Conservation (phyloP, 805 yeast species). For the Candida ortonii region DNA sequence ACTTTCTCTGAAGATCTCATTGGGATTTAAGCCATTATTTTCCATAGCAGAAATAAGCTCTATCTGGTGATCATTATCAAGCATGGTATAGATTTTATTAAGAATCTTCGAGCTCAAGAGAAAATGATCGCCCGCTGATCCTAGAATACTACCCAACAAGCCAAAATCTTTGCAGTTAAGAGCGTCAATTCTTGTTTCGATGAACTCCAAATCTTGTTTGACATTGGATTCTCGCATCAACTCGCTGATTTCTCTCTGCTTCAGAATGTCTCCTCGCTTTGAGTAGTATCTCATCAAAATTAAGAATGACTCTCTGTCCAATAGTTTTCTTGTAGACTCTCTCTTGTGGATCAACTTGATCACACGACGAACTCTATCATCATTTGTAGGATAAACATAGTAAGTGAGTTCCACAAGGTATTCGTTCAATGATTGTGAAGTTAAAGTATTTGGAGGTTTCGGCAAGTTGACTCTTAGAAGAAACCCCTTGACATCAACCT, state of each 20-base stretch:
- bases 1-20: neutral
- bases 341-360: neutral
- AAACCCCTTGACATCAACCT: too few species aligned
- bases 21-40: slow-evolving; percentile 1
- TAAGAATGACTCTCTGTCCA: slow-evolving; percentile 2
- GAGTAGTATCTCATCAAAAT: slow-evolving; percentile 1
- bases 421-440: neutral
- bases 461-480: too few species aligned
- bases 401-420: slow-evolving; percentile 1
- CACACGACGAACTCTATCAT: neutral
- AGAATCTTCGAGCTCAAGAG: neutral
- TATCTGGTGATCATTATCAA: neutral
- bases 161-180: neutral
- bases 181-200: neutral
- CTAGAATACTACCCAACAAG: too few species aligned
- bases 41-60: neutral
- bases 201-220: slow-evolving; percentile 2
- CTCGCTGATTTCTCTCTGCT: neutral
- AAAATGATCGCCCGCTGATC: neutral
- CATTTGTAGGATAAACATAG: slow-evolving; percentile 3
- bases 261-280: neutral
- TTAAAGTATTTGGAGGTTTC: neutral
- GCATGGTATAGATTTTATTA: neutral
- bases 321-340: neutral
- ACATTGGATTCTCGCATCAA: neutral